Base-by-base conservation (phyloP, 768 basidiomycete genomes). In the Filobasidium floriforme region DNA sequence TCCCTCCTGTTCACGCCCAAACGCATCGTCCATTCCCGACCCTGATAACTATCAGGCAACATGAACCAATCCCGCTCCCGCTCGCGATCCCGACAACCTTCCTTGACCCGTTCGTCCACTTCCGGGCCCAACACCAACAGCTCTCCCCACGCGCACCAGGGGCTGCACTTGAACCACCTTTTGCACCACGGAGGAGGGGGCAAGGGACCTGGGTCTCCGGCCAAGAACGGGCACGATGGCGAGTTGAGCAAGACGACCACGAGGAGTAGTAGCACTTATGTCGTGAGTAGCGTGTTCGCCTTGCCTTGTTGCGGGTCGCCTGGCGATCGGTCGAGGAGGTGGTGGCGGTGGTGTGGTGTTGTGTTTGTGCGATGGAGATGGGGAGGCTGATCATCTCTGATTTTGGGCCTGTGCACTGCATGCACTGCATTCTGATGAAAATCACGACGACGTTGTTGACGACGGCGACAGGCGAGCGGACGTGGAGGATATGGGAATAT, bases 401-500 rank as follows among this genome's bases (percentile, higher is more conserved):
- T n/a, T n/a, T n/a, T n/a, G n/a, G n/a, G n/a, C n/a, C n/a, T n/a
- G n/a, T n/a, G n/a, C n/a, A n/a, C n/a, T n/a, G n/a, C n/a, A n/a
- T n/a, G n/a, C n/a, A n/a, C n/a, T n/a, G n/a, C n/a, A n/a, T n/a
- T n/a, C n/a, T n/a, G n/a, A n/a, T n/a, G n/a, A n/a, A n/a, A n/a
- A n/a, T n/a, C n/a, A n/a, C n/a, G n/a, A n/a, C n/a, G n/a, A n/a
- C n/a, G n/a, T n/a, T n/a, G n/a, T 37, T 37, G 32, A 37, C 9
- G 32, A 37, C 9, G 32, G 32, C n/a, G n/a, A n/a, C 32, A 37
- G 32, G 32, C 4, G 9, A 51, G 61, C 7, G 77, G 77, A 3
- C 60, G 77, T 29, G 77, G 77, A 37, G 77, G 77, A 18, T 78
- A 69, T 55, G 77, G 77, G 5, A 78, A 78, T 61, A 73, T 78